Percentiles rank a stretch among this genome's conserved stretches.
These are phyloP conservation scores for Penicillium sp. DNA, from an alignment of 2,329 filamentous ascomycete genomes.

Conservation along the genomic window DNA sequence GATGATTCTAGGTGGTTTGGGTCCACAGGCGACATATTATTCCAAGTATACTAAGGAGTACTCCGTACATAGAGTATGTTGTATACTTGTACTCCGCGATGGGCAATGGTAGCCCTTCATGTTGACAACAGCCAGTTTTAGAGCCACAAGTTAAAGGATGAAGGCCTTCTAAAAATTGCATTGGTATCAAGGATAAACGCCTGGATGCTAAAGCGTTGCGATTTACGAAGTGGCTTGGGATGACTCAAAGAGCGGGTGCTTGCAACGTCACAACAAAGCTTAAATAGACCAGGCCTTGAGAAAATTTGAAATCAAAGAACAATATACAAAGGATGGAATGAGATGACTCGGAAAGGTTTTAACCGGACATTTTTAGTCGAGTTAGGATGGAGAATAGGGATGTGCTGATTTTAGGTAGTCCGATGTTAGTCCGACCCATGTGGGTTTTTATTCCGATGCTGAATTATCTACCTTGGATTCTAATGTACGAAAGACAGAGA, in stretches of 20 bases:
- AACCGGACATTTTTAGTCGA: background rate
- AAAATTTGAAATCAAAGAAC: background rate
- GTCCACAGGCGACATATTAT: background rate
- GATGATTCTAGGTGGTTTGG: background rate
- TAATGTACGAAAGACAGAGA: background rate
- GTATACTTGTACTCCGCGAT: no score
- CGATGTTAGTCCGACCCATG: constrained; percentile 1
- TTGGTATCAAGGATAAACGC: background rate
- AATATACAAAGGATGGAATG: background rate
- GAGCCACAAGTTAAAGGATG: no score
- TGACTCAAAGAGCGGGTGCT: constrained; percentile 2
- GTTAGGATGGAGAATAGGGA: background rate
- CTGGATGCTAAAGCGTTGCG: background rate
- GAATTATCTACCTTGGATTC: background rate
- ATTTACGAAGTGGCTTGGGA: constrained; percentile 5
- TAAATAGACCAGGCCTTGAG: background rate
- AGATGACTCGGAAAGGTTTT: background rate
- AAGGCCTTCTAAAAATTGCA: background rate
- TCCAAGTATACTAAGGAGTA: background rate
- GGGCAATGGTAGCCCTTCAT: no score
- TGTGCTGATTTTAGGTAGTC: background rate
- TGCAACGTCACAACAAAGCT: background rate
- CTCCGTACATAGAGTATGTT: background rate
- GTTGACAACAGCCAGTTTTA: background rate
- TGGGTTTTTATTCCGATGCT: background rate